Evolutionary conservation across 2,329 filamentous ascomycete species (phyloP), one percentile per base, ranked within the genome.

Genomic region (Apiospora malaysiana): DNA sequence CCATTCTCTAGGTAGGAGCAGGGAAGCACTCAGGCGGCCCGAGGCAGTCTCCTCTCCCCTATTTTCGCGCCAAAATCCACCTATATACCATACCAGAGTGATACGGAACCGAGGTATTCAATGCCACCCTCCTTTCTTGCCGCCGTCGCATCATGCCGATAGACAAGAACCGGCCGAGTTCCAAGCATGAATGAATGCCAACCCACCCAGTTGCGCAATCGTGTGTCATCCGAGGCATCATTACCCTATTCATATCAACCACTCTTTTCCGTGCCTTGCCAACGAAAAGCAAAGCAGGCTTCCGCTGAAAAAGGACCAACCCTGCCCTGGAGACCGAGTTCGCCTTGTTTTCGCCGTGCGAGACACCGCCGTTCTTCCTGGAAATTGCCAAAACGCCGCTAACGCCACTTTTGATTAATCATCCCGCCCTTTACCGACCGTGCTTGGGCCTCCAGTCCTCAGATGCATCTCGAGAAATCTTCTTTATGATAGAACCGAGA

Each of bases 401-500:
- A 71, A 71, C 68, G 68, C 70, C 68, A 47, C 43, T 68, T 66
- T 68, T 70, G 45, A 70, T 69, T 66, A 51, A 66, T 46, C 71
- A 66, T 65, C 69, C 45, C 66, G 67, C 68, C 56, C 63, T 32
- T 32, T 59, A 46, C 66, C 66, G 40, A 40, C 66, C 66, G 40
- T 68, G 66, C 66, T 70, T 73, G 70, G 71, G 47, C 73, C 75
- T 76, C 76, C 73, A 77, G 76, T 75, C 73, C 70, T 78, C 70
- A 75, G 75, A 77, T 78, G 75, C 77, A 73, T 66, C 71, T 66
- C 23, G 71, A 69, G 71, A 73, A 75, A 75, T 74, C 74, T 73
- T 74, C 72, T 73, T 23, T 67, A 66, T 69, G 71, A 72, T 71
- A 74, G 77, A 75, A 75, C 74, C 42, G 69, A 66, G 40, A 73